Percentiles rank a stretch among this genome's conserved stretches.
Conservation (phyloP, 345 rosid species). For the Aquilaria malaccensis region DNA sequence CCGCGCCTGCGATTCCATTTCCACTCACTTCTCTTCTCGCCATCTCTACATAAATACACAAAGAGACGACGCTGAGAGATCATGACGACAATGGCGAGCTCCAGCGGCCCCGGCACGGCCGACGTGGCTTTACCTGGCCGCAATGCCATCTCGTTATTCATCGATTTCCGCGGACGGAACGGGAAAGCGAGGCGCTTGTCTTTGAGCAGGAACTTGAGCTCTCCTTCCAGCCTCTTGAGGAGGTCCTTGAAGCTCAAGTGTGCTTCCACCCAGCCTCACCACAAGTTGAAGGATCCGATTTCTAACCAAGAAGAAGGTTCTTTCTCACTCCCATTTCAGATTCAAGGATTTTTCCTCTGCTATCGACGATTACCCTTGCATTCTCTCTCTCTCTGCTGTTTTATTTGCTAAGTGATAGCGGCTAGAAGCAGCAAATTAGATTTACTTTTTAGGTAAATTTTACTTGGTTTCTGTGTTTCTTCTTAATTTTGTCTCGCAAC, state of each 20-base stretch:
- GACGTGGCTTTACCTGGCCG: slow-evolving; percentile 3
- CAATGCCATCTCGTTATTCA: slow-evolving; percentile 24
- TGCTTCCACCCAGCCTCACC: slow-evolving; percentile 30
- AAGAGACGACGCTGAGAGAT: too few relatives aligned
- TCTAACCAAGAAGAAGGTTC: slow-evolving; percentile 33
- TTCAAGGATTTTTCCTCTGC: slow-evolving; percentile 3
- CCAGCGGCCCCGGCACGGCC: too few relatives aligned
- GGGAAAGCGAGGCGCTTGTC: slow-evolving; percentile 20
- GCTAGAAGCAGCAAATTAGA: neutral
- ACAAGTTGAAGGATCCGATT: slow-evolving; percentile 21
- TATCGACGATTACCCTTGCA: neutral
- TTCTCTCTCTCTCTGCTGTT: neutral
- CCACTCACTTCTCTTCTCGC: too few relatives aligned
- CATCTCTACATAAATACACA: too few relatives aligned
- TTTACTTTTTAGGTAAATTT: slow-evolving; percentile 4
- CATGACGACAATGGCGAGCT: too few relatives aligned
- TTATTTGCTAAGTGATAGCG: neutral
- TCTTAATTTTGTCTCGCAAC: neutral
- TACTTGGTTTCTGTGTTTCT: neutral
- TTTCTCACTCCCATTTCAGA: neutral
- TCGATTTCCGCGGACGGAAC: slow-evolving; percentile 21
- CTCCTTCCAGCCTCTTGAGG: slow-evolving; percentile 14
- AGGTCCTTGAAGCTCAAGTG: slow-evolving; percentile 22
- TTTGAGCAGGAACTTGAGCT: slow-evolving; percentile 15
- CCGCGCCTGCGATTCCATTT: too few relatives aligned